Evolutionary conservation across 495 filamentous ascomycete species (phyloP).

Genomic region (Xylaria bambusicola): DNA sequence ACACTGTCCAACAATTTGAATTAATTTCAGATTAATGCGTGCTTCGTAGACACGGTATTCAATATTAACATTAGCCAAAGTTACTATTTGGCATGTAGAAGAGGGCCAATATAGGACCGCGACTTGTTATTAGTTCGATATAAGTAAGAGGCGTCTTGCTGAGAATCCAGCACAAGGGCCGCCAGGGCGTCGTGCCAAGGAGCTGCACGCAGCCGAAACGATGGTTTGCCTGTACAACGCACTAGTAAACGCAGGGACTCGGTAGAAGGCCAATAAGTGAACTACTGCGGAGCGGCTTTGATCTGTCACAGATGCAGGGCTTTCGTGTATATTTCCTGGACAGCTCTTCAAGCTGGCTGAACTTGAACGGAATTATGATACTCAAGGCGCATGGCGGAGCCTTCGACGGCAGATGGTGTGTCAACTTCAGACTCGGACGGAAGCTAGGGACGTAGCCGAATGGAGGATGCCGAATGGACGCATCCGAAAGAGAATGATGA

Average conservation of each 20-base stretch:
- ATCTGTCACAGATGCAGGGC: conserved; percentile 6
- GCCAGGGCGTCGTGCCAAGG: conserved; percentile 10
- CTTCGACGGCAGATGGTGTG: conserved; percentile 6
- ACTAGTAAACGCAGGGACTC: conserved; percentile 7
- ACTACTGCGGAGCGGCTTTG: not conserved
- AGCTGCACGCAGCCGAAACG: conserved; percentile 28
- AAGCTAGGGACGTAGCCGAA: not conserved
- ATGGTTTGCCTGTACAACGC: conserved; percentile 22
- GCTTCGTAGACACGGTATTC: not conserved
- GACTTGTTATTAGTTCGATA: not conserved
- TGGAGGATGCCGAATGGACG: not conserved
- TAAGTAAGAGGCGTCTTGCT: not conserved
- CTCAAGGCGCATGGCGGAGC: conserved; percentile 16
- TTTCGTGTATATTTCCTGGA: conserved; percentile 15
- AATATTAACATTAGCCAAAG: not conserved
- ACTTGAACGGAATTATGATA: conserved; percentile 14
- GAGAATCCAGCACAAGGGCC: not conserved
- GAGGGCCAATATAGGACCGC: not conserved
- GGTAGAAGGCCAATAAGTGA: conserved; percentile 13
- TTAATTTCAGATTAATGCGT: not conserved
- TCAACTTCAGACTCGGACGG: conserved; percentile 1
- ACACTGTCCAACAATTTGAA: not conserved
- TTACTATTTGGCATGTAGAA: not conserved
- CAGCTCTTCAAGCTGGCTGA: conserved; percentile 25
- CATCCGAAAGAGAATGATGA: conserved; percentile 5